Percentiles rank a stretch among this genome's conserved stretches.
These are phyloP conservation scores for Hyphopichia buzzinii DNA, from an alignment of 1,139 yeast genomes.

Conservation along the genomic window DNA sequence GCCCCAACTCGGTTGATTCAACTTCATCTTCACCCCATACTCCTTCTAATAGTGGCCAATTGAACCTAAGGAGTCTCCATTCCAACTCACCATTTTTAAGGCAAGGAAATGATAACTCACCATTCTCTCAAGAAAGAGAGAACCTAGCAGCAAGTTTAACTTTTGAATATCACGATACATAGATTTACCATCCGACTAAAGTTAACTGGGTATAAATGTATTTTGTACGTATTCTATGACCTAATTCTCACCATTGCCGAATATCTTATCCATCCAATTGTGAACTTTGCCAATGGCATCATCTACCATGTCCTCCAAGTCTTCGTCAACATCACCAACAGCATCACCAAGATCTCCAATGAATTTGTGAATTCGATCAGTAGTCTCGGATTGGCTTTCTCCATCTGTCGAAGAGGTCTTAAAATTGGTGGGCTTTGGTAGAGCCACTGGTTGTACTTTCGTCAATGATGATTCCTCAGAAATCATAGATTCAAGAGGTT, in stretches of 20 bases:
- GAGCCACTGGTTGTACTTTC: conserved; percentile 17
- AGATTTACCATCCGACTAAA: too few relatives aligned
- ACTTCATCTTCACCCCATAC: conserved; percentile 14
- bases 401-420: conserved; percentile 2
- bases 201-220: too few relatives aligned
- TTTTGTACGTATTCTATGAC: too few relatives aligned
- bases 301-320: background rate
- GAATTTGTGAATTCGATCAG: conserved; percentile 11
- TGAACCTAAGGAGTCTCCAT: conserved; percentile 10
- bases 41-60: conserved; percentile 12
- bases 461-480: conserved; percentile 24
- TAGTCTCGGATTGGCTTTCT: background rate
- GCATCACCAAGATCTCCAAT: conserved; percentile 13
- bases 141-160: too few relatives aligned
- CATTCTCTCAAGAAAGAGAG: conserved; percentile 2
- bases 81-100: conserved; percentile 29
- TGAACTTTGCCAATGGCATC: background rate
- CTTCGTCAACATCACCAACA: background rate
- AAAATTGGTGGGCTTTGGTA: conserved; percentile 39
- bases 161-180: too few relatives aligned
- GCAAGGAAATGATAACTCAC: conserved; percentile 5
- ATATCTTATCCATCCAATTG: conserved; percentile 1
- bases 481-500: conserved; percentile 26
- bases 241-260: background rate
- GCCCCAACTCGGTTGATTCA: conserved; percentile 11